These are phyloP conservation scores for Candida pseudoviswanathii DNA, from an alignment of 1,139 yeast species.

Conservation along the genomic window DNA sequence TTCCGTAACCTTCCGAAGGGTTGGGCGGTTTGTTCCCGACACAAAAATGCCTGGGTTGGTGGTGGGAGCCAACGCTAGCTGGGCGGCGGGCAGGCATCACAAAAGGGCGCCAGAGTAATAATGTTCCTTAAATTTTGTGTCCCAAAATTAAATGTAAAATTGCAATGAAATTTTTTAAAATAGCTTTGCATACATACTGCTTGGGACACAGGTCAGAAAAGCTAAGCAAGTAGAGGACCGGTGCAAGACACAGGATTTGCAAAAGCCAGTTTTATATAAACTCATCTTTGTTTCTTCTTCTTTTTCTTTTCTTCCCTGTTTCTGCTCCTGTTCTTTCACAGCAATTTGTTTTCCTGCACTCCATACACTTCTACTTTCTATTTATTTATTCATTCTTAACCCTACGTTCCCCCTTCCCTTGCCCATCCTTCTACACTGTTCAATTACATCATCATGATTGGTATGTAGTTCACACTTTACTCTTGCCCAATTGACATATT, in stretches of 20 bases:
- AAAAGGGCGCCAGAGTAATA: neutral
- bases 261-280: neutral
- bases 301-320: neutral
- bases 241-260: too few species aligned
- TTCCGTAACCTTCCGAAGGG: too few species aligned
- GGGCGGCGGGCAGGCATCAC: too few species aligned
- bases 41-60: too few species aligned
- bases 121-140: neutral
- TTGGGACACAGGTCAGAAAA: neutral
- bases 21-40: too few species aligned
- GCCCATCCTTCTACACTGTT: too few species aligned
- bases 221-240: neutral
- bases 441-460: neutral
- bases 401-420: neutral
- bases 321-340: neutral
- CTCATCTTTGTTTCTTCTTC: neutral
- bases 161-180: conserved; percentile 1
- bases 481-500: too few species aligned
- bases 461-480: neutral
- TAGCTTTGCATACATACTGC: neutral
- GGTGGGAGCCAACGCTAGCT: too few species aligned
- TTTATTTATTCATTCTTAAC: neutral
- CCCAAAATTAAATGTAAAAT: neutral
- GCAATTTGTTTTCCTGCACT: neutral
- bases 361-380: neutral